Conservation (phyloP, 2,329 filamentous ascomycete genomes). For the Colletotrichum paranaense region DNA sequence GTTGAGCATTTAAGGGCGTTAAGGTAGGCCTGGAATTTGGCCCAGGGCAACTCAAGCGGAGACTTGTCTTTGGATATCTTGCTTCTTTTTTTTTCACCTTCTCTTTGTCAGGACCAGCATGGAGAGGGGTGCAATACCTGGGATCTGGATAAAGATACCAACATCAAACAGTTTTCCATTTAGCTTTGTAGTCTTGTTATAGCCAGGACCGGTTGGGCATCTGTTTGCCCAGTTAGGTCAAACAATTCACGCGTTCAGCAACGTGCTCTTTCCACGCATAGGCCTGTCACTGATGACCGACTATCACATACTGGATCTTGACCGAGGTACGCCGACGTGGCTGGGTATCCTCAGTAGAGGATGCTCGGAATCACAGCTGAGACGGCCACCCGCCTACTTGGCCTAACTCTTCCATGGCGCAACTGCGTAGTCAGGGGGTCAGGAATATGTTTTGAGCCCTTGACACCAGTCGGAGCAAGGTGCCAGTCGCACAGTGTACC, state of each 20-base stretch:
- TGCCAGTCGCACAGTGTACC: not conserved
- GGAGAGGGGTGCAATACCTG: slow-evolving; percentile 1
- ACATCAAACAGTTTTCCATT: slow-evolving; percentile 6
- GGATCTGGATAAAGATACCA: slow-evolving; percentile 27
- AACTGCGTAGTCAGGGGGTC: too few species aligned
- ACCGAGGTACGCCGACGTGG: too few species aligned
- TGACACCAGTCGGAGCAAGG: not conserved
- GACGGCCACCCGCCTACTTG: too few species aligned
- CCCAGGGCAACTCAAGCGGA: slow-evolving; percentile 4
- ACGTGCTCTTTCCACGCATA: not conserved
- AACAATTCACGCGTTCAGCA: not conserved
- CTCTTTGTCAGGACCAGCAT: slow-evolving; percentile 24
- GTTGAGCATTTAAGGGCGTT: slow-evolving; percentile 38
- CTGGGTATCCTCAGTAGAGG: not conserved
- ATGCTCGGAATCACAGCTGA: too few species aligned
- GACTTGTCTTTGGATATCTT: not conserved
- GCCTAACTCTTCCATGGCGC: too few species aligned
- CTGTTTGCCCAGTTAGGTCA: not conserved
- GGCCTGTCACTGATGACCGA: not conserved
- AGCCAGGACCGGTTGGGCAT: not conserved
- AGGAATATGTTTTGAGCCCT: not conserved
- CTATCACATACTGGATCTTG: too few species aligned
- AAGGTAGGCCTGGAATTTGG: slow-evolving; percentile 10
- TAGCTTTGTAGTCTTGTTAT: not conserved
- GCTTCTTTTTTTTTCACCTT: not conserved